phyloP scores from a whole-genome alignment of 1,284 basidiomycete species.

The Flammula alnicola region DNA sequence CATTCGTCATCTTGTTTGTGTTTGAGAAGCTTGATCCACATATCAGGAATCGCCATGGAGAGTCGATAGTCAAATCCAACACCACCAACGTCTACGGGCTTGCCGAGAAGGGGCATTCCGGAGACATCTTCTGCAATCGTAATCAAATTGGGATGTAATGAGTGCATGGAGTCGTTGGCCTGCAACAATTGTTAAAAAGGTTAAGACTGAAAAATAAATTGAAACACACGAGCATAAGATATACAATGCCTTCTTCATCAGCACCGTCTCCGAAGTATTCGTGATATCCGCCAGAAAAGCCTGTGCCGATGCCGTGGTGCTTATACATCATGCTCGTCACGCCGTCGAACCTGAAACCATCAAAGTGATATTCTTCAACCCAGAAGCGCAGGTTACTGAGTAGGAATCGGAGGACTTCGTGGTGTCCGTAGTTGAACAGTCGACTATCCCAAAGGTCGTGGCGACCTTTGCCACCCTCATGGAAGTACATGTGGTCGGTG shows the following conservation, averaged over 20 bases:
- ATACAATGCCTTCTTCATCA: constrained; percentile 91
- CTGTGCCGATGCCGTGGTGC: constrained; percentile 97
- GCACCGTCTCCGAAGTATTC: constrained; percentile 93
- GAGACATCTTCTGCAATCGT: constrained; percentile 99
- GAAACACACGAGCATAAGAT: constrained; percentile 89
- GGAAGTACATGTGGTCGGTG: constrained; percentile 96
- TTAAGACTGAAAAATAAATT: not conserved
- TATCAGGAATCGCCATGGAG: constrained; percentile 98
- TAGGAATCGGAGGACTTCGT: constrained; percentile 94
- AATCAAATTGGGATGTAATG: constrained; percentile 78
- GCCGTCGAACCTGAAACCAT: constrained; percentile 98
- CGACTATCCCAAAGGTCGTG: constrained; percentile 98
- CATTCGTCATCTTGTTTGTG: constrained; percentile 89
- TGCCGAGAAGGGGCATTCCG: constrained; percentile 95
- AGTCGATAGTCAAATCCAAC: constrained; percentile 97
- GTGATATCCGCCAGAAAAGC: constrained; percentile 97
- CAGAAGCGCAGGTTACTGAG: constrained; percentile 95
- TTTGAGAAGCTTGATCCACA: constrained; percentile 99
- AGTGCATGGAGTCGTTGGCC: constrained; percentile 93
- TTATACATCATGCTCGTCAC: constrained; percentile 99
- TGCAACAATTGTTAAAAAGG: constrained; percentile 38
- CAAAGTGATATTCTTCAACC: constrained; percentile 95
- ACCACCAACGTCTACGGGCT: constrained; percentile 82
- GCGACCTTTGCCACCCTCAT: constrained; percentile 86
- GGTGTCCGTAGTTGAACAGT: constrained; percentile 94